Evolutionary conservation across 2,329 filamentous ascomycete species (phyloP).

Genomic region (Nigrospora sphaerica): DNA sequence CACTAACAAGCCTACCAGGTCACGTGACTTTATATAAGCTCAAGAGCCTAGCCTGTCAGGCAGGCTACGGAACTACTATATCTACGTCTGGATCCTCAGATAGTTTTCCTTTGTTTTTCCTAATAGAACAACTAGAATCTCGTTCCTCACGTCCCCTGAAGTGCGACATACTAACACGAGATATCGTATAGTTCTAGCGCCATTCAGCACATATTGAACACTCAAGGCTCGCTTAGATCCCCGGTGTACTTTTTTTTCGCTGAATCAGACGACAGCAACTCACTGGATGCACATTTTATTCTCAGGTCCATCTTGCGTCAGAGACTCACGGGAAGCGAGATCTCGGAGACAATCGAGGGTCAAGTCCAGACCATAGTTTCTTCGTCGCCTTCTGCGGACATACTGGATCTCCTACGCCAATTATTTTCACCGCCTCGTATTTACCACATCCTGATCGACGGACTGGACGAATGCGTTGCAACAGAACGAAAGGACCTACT

Average conservation of each 20-base stretch:
- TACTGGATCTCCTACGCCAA: conserved; percentile 1
- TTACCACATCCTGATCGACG: conserved; percentile 18
- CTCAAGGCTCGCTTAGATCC: background rate
- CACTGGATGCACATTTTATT: conserved; percentile 11
- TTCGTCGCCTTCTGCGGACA: background rate
- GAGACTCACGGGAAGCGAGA: conserved; percentile 2
- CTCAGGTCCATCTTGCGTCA: conserved; percentile 15
- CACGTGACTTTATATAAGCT: too few relatives aligned
- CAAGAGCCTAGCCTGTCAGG: too few relatives aligned
- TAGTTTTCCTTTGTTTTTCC: too few relatives aligned
- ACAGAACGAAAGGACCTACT: conserved; percentile 8
- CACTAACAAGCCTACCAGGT: too few relatives aligned
- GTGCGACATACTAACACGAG: too few relatives aligned
- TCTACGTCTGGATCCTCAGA: too few relatives aligned
- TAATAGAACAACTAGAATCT: too few relatives aligned
- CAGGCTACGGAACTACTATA: too few relatives aligned
- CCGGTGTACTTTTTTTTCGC: conserved; percentile 17
- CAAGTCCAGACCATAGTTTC: background rate
- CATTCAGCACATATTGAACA: conserved; percentile 11
- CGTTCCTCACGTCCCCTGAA: too few relatives aligned
- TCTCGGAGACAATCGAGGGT: conserved; percentile 6
- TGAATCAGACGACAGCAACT: conserved; percentile 10
- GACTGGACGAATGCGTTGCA: conserved; percentile 19
- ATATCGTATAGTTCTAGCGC: conserved; percentile 9
- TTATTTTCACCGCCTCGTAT: background rate